These are phyloP conservation scores for Xylariomycetidae sp. DNA, from an alignment of 2,329 filamentous ascomycete species.

Conservation along the genomic window DNA sequence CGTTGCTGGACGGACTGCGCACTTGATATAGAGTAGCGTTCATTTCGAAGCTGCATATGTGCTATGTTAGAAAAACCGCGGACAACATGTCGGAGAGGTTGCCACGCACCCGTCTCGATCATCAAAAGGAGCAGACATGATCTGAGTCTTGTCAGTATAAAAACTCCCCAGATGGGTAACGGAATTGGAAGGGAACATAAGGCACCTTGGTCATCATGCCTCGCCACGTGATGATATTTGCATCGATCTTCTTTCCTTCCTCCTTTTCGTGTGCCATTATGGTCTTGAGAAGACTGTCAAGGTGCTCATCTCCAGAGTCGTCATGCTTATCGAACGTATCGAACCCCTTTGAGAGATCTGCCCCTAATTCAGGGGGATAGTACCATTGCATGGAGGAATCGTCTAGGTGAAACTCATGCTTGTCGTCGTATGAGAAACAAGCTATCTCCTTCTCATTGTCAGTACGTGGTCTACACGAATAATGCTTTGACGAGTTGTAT, in stretches of 20 bases:
- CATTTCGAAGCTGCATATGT: slow-evolving; percentile 71
- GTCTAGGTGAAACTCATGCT: slow-evolving; percentile 70
- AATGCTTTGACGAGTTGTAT: neutral
- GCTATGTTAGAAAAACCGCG: slow-evolving; percentile 14
- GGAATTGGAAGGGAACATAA: neutral
- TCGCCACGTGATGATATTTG: slow-evolving; percentile 84
- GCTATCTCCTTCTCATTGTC: slow-evolving; percentile 66
- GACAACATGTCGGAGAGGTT: slow-evolving; percentile 5
- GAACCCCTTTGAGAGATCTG: slow-evolving; percentile 74
- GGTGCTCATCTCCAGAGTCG: slow-evolving; percentile 76
- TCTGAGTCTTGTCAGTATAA: slow-evolving; percentile 42
- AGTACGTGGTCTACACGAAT: neutral
- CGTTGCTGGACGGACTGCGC: slow-evolving; percentile 25
- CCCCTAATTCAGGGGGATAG: slow-evolving; percentile 66
- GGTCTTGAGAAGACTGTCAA: slow-evolving; percentile 75
- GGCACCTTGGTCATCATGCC: slow-evolving; percentile 98
- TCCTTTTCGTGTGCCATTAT: slow-evolving; percentile 68
- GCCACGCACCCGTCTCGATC: slow-evolving; percentile 63
- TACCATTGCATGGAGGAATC: slow-evolving; percentile 83
- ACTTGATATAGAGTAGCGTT: slow-evolving; percentile 90
- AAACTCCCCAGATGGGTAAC: neutral
- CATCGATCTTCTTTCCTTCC: slow-evolving; percentile 60
- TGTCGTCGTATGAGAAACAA: slow-evolving; percentile 86
- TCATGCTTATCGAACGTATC: slow-evolving; percentile 78
- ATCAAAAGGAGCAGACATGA: slow-evolving; percentile 80